Base-by-base conservation (phyloP, 2,329 filamentous ascomycete genomes). In the Penicillium thymicola region DNA sequence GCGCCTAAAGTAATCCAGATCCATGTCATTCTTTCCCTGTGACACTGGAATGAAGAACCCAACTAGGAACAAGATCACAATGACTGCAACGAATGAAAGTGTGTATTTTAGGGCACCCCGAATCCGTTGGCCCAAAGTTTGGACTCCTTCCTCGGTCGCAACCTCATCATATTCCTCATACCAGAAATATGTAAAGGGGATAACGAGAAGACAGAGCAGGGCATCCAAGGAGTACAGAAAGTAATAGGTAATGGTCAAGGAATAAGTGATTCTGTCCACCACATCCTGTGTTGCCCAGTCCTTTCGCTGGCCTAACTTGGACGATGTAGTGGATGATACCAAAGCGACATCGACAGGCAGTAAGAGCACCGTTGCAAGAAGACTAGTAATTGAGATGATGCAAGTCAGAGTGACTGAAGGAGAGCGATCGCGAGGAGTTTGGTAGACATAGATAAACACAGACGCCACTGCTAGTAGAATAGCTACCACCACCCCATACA, bases 101-200 rank as follows among this genome's bases (percentile, higher is more conserved):
- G 94, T 97, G 77, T 97, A 97, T 76, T 95, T 96, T 71, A 90
- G 79, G 4, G 94, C 91, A n/a, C 87, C 87, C 83, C 87, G 88
- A 58, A 97, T 82, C 53, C 91, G 84, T 68, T 85, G 83, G 7
- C 81, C 82, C 57, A 88, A 74, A 2, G 89, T 88, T 71, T 92
- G 87, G 30, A 84, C 85, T 32, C 90, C 89, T 59, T 90, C 85
- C 67, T 96, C 90, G 34, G 88, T 83, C 59, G 92, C 92, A 21
- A 93, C 87, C 76, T 97, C 92, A 68, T 97, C 93, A 64, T 96
- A 96, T 74, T 97, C 94, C 73, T 99, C 94, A 69, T 96, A 94
- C 86, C 89, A 97, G 73, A 99, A 99, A 78, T 99, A 99, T 46
- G 92, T 89, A 71, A 99, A 99, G 0, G 94, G 94, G 21, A 97